Base-by-base conservation (phyloP, 345 rosid genomes). In the Rubroshorea leprosula region DNA sequence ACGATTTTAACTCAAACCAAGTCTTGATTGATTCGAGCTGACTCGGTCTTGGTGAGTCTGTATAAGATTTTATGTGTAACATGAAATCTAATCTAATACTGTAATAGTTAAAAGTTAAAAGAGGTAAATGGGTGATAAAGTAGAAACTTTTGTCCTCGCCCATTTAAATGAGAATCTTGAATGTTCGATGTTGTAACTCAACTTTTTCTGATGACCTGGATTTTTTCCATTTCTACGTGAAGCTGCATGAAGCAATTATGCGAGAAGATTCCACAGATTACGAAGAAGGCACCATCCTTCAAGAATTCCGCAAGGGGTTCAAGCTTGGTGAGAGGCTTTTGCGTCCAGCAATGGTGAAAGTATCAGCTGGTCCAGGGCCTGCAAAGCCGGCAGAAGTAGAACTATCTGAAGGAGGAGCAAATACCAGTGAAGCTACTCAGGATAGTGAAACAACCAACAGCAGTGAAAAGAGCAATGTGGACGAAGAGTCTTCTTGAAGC, bases 301-400 rank as follows among this genome's bases (percentile, higher is more conserved):
- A 86, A 68, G 97, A 93, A 72, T 93, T 63, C 61, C 89, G 89
- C 55, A 85, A 82, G 72, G 97, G 99, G 20, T 93, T 83, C 77
- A 74, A 76, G 76, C 79, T 92, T 0, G 97, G 94, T 0, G 93
- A 89, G 25, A 78, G 93, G 75, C 89, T 92, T 18, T 51, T 92
- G 72, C 89, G 99, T 20, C 95, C 97, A 19, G 76, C 99, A 19
- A 92, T 92, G 99, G 99, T 89, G 68, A 84, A 92, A 73, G 99
- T 92, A 31, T 92, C 99, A 0, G 89, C 99, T n/a, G 96, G 97
- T 67, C 97, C 97, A 1, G 97, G 97, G 29, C 97, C 94, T 29
- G 85, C 71, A 29, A 84, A 78, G 66, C 56, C 78, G 0, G 83
- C 82, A 51, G 56, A 57, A 61, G 69, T 16, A 51, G 76, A 46